Base-by-base conservation (phyloP, 805 yeast species). In the Candida dendrica region DNA sequence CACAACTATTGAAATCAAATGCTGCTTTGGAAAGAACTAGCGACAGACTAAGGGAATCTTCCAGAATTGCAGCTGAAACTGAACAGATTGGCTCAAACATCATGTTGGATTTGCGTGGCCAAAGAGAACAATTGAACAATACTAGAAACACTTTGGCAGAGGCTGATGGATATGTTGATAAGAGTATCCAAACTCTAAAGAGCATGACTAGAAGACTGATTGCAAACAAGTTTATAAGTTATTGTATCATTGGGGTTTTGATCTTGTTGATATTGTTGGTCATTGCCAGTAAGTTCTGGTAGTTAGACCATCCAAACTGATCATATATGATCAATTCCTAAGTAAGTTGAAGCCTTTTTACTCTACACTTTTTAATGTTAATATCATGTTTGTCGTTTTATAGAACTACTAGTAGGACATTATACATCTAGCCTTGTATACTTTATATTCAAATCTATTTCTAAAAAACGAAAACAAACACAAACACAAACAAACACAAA, bases 111-210 rank as follows among this genome's bases (percentile, higher is more conserved):
- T 68, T 93, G 50, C 74, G 96, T 46, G 82, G 95, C 20, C 98
- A 93, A 66, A 72, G 98, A 44, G 98, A 93, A 56, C 97, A 95
- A 56, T 76, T 93, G 36, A 68, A 78, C 41, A 88, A 90, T 53
- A 79, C 96, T 18, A 77, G 97, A 61, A 85, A 84, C 53, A 86
- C 95, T 0, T 68, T 93, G 39, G 75, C 76, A 63, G 91, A 89
- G 47, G 98, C 98, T 0, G 98, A 93, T 59, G 79, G 84, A 1
- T 88, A 90, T 56, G 96, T 93, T 41, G 98, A 93, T 63, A 81
- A 84, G 58, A 81, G 93, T 42, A 75, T 93, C 42, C 77, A 84
- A 43, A 93, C 98, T 1, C 69, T 93, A 54, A 80, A 88, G 53
- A 74, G 86, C 16, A 93, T 93, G 98, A 84, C 95, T 20, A 75